These are phyloP conservation scores for Phytophthora nicotianae DNA, from an alignment of 352 stramenopile genomes.

Conservation along the genomic window DNA sequence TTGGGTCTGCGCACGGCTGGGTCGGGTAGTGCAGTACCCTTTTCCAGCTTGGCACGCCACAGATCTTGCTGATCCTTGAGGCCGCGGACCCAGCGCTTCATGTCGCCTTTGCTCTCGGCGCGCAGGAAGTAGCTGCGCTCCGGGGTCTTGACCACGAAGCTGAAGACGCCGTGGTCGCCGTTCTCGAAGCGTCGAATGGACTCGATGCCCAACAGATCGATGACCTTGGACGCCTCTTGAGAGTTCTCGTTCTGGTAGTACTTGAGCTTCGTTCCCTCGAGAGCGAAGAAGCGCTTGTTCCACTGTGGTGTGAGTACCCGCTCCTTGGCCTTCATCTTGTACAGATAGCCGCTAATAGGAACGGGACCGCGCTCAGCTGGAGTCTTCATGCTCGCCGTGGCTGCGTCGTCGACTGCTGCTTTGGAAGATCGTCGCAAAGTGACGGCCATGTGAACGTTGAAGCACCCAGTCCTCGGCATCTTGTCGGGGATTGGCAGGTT, in stretches of 20 bases:
- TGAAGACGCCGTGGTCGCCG: conserved; percentile 78
- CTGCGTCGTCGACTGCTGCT: conserved; percentile 5
- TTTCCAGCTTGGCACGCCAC: conserved; percentile 66
- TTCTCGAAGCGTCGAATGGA: conserved; percentile 85
- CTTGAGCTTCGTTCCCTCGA: conserved; percentile 78
- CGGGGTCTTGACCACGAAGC: conserved; percentile 81
- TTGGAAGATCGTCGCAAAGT: conserved; percentile 12
- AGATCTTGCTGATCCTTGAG: conserved; percentile 85
- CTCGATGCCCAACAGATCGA: conserved; percentile 75
- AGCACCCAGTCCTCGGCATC: conserved; percentile 3
- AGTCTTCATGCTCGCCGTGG: conserved; percentile 52
- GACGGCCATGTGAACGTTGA: neutral
- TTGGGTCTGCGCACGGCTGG: conserved; percentile 56
- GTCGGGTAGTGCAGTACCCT: conserved; percentile 31
- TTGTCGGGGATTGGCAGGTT: conserved; percentile 23
- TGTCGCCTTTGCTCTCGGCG: conserved; percentile 83
- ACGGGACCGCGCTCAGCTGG: conserved; percentile 59
- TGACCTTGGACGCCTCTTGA: conserved; percentile 67
- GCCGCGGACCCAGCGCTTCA: conserved; percentile 87
- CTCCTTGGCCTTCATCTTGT: conserved; percentile 85
- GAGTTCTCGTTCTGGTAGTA: conserved; percentile 77
- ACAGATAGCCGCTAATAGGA: conserved; percentile 82
- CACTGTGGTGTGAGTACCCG: conserved; percentile 75
- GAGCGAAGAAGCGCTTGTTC: conserved; percentile 82
- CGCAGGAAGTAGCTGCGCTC: conserved; percentile 82